Evolutionary conservation across 2,329 filamentous ascomycete genomes (phyloP), one percentile per base, ranked within the genome.

Genomic region (Colletotrichum tofieldiae): DNA sequence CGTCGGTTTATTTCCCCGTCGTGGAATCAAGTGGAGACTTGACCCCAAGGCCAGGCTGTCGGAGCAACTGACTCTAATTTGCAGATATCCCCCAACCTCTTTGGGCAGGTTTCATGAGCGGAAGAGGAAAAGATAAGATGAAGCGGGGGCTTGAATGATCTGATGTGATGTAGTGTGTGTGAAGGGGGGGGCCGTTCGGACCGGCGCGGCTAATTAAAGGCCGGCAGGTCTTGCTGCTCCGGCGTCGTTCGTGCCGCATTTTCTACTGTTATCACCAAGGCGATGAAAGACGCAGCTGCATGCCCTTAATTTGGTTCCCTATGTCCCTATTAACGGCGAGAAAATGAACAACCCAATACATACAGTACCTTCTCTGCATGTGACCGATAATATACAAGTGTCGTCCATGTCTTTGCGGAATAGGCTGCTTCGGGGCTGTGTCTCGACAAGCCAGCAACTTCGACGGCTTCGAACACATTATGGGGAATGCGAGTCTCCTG

Each of bases 181-280:
- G 47, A 16, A 12, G 26, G 9, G 54, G 54, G 56, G n/a, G 59
- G 59, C n/a, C 56, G 37, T 59, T 68, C 63, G 72, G 72, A 68
- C 72, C 68, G 68, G 47, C 52, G 45, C 60, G 63, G 68, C 68
- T 72, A 68, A 67, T 67, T 58, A 58, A 67, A 45, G 43, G 52
- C 41, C 41, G 41, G 56, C 37, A 37, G 26, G 39, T 37, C 64
- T 54, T 67, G 64, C 56, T 61, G 51, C 54, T 47, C 58, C 35
- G 26, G 35, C n/a, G 58, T 52, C 23, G n/a, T 35, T n/a, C 5
- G 35, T 62, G 6, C 26, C 49, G 59, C 47, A n/a, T 65, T 18
- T 43, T n/a, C 35, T 35, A 39, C 37, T 47, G 37, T 51, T 51
- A 23, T 18, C 29, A 35, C 18, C 3, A 26, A 18, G 29, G 65